Conservation (phyloP, 371 early-diverging fungal species). For the Mucor ambiguus region DNA sequence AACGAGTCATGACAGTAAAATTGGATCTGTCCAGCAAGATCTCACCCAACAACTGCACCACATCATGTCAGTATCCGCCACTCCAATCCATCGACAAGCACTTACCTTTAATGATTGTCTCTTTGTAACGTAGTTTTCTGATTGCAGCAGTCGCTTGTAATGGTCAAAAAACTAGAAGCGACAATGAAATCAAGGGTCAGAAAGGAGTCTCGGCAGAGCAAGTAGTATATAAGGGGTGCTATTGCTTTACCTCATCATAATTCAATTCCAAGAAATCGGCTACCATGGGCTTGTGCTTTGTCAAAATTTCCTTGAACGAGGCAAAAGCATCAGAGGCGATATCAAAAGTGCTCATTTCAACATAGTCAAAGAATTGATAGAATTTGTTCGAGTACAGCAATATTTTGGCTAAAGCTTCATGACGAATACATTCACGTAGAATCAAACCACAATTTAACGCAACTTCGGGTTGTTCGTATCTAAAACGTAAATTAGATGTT, state of each 20-base stretch:
- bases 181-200: constrained; percentile 5
- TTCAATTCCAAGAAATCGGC: constrained; percentile 86
- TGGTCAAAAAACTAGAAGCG: constrained; percentile 80
- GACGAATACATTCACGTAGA: constrained; percentile 93
- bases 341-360: constrained; percentile 96
- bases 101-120: constrained; percentile 95
- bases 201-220: not conserved
- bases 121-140: constrained; percentile 96
- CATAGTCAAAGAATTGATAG: constrained; percentile 92
- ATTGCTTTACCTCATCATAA: constrained; percentile 83
- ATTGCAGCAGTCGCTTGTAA: constrained; percentile 84
- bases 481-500: constrained; percentile 21
- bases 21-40: constrained; percentile 95
- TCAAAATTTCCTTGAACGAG: constrained; percentile 96
- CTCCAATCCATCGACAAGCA: not conserved
- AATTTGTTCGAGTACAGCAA: constrained; percentile 85
- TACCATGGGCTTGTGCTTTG: constrained; percentile 90
- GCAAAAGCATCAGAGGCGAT: constrained; percentile 98
- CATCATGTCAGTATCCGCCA: not conserved
- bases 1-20: constrained; percentile 93
- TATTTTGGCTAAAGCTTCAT: constrained; percentile 88
- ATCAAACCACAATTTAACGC: constrained; percentile 97
- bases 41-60: constrained; percentile 89
- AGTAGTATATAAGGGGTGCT: not conserved
- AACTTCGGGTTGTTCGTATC: constrained; percentile 93